A percentile compares a stretch with the other conserved stretches of the same genome.
phyloP scores from a whole-genome alignment of 768 basidiomycete species.

The Suillus spraguei region DNA sequence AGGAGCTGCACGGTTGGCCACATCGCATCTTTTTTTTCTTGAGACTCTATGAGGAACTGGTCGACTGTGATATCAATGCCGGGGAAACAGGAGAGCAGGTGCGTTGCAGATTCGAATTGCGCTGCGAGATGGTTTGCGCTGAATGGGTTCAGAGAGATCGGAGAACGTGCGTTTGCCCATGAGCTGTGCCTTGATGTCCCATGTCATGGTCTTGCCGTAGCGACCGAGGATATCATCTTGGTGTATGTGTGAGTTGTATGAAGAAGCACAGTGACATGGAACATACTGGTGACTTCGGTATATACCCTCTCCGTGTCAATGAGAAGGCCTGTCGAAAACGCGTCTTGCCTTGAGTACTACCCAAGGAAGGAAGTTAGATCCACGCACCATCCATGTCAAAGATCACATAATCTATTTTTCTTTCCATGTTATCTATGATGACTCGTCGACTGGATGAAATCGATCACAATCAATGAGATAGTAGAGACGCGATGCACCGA shows the following conservation, averaged over 20 bases:
- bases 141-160: background rate
- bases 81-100: constrained; percentile 79
- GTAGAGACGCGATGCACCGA: background rate
- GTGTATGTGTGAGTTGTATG: constrained; percentile 1
- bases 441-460: background rate
- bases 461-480: background rate
- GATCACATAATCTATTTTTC: constrained; percentile 58
- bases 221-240: constrained; percentile 71
- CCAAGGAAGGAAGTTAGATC: constrained; percentile 1
- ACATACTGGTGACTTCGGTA: constrained; percentile 76
- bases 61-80: constrained; percentile 66
- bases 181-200: constrained; percentile 86
- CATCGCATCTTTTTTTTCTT: constrained; percentile 55
- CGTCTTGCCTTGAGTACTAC: constrained; percentile 6
- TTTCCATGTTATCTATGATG: constrained; percentile 6
- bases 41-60: constrained; percentile 59
- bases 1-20: constrained; percentile 75
- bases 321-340: constrained; percentile 54
- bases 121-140: constrained; percentile 42
- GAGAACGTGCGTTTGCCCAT: constrained; percentile 76
- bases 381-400: constrained; percentile 74
- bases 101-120: constrained; percentile 60
- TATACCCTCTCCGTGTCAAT: constrained; percentile 80
- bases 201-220: constrained; percentile 79
- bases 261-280: background rate